A percentile compares a stretch with the other conserved stretches of the same genome.
These are phyloP conservation scores for Cercophora scortea DNA, from an alignment of 495 filamentous ascomycete species.

Conservation along the genomic window DNA sequence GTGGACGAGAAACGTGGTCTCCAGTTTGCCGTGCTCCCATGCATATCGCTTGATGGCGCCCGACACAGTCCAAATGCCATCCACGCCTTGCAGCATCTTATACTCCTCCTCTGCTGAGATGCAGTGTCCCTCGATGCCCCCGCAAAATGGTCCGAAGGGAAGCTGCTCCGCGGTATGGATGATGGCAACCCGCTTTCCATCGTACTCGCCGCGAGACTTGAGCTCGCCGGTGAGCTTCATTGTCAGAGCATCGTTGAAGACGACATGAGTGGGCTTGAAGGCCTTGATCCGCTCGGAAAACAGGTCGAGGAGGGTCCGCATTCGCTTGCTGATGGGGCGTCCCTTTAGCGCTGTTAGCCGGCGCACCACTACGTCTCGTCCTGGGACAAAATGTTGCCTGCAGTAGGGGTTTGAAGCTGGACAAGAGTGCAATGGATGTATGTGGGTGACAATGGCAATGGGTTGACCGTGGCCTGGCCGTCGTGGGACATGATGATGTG, in stretches of 20 bases:
- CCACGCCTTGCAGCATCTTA: conserved; percentile 14
- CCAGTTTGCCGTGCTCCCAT: conserved; percentile 13
- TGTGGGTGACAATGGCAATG: too few species aligned
- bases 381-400: too few species aligned
- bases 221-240: conserved; percentile 19
- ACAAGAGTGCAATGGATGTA: too few species aligned
- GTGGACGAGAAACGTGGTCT: conserved; percentile 20
- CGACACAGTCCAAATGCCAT: conserved; percentile 25
- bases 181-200: conserved; percentile 14
- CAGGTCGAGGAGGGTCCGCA: conserved; percentile 8
- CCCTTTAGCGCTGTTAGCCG: conserved; percentile 1
- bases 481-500: too few species aligned
- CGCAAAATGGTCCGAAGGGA: conserved; percentile 21
- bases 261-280: conserved; percentile 22
- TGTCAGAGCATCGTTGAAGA: conserved; percentile 26
- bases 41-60: conserved; percentile 19
- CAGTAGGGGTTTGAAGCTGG: too few species aligned
- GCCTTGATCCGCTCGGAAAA: conserved; percentile 9
- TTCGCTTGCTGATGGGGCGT: conserved; percentile 1
- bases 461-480: too few species aligned
- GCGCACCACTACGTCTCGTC: neutral
- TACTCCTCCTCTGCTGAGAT: conserved; percentile 14
- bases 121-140: conserved; percentile 19
- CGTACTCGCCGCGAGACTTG: conserved; percentile 1
- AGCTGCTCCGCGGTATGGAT: conserved; percentile 27